Percentiles rank a stretch among this genome's conserved stretches.
Evolutionary conservation across 225 moss, liverwort and hornwort genomes (phyloP).

Genomic region (Takakia lepidozioides): DNA sequence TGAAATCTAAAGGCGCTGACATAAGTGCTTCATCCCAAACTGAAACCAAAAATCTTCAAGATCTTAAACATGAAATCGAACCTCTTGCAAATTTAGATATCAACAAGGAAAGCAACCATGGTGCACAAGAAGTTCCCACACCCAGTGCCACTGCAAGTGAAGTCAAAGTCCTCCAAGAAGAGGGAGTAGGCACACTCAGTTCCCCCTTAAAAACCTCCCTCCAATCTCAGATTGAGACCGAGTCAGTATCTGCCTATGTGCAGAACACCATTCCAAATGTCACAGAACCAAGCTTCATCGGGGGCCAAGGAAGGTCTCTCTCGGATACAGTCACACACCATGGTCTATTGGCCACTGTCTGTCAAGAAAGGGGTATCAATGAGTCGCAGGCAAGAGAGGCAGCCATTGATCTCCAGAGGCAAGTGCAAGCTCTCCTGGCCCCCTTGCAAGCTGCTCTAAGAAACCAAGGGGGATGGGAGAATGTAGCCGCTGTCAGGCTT

Average conservation of each 20-base stretch:
- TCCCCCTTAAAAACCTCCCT: slow-evolving; percentile 11
- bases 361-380: slow-evolving; percentile 21
- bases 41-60: background rate
- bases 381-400: slow-evolving; percentile 40
- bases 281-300: background rate
- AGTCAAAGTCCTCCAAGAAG: background rate
- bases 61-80: background rate
- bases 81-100: background rate
- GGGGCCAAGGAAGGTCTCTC: background rate
- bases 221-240: slow-evolving; percentile 5
- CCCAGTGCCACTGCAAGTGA: no score
- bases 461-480: slow-evolving; percentile 44
- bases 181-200: background rate
- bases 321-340: slow-evolving; percentile 3
- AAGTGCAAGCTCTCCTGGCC: slow-evolving; percentile 39
- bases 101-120: slow-evolving; percentile 4
- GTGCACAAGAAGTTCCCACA: background rate
- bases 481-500: slow-evolving; percentile 47
- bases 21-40: background rate
- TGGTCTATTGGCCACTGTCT: slow-evolving; percentile 15
- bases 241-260: slow-evolving; percentile 3
- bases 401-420: slow-evolving; percentile 50
- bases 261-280: background rate
- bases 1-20: slow-evolving; percentile 7
- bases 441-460: slow-evolving; percentile 71